Base-by-base conservation (phyloP, 495 filamentous ascomycete genomes). In the Penicillium paxilli region DNA sequence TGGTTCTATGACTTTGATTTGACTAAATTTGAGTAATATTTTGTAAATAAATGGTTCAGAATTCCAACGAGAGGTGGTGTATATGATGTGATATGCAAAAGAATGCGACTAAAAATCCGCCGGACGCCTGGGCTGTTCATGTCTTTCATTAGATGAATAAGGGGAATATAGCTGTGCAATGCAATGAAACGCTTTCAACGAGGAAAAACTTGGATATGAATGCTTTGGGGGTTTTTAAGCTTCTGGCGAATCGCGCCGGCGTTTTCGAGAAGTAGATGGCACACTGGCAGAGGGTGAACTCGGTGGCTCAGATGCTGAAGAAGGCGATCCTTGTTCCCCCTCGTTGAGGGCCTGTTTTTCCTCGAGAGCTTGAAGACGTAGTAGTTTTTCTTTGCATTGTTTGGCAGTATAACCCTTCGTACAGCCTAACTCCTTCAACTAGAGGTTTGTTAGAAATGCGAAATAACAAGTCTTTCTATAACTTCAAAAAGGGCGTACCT, bases 351-450 rank as follows among this genome's bases (percentile, higher is more conserved):
- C 51, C 45, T 59, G 42, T 57, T 57, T 60, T 3, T 56, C 21
- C 17, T 75, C 66, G 2, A 75, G 46, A 11, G n/a, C n/a, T n/a
- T n/a, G n/a, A 67, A 54, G 9, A 55, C 59, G n/a, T n/a, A n/a
- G n/a, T 49, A 77, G 48, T 60, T 77, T 69, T 30, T 64, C 49
- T 55, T 66, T 65, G 58, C 72, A 75, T 58, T 74, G 69, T 37
- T 69, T 59, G 12, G 71, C 52, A 0, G 69, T 69, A 28, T 72
- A 77, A 8, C 51, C 44, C 53, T 54, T 65, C 12, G 51, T 68
- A 10, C 65, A 62, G 16, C 72, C 72, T 17, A 75, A 49, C 52
- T 75, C 69, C 62, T 65, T 66, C 58, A 77, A 69, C 74, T 77
- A 23, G 7, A 23, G 24, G 14, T 16, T 23, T 33, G 10, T 42